phyloP scores from a whole-genome alignment of 495 filamentous ascomycete genomes.

The Penicillium egyptiacum region DNA sequence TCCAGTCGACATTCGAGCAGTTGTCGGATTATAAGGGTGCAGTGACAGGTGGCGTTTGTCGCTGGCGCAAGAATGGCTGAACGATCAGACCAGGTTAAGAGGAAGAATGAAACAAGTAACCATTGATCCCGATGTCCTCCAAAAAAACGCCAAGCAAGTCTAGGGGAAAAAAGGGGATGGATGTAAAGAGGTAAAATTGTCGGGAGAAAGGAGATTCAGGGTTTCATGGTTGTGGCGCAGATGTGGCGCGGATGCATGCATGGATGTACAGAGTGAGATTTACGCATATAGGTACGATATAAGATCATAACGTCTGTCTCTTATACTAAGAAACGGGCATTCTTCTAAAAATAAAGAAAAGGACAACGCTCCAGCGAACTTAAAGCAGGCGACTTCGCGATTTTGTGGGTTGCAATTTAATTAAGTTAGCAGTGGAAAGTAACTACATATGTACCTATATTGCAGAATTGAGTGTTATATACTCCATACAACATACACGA shows the following conservation, averaged over 20 bases:
- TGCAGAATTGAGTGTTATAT: too few relatives aligned
- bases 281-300: background rate
- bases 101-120: conserved; percentile 13
- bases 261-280: background rate
- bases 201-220: conserved; percentile 30
- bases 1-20: conserved; percentile 54
- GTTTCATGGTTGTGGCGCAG: conserved; percentile 32
- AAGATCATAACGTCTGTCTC: background rate
- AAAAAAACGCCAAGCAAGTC: conserved; percentile 27
- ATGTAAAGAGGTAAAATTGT: conserved; percentile 17
- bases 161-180: conserved; percentile 21
- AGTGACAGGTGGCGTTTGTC: conserved; percentile 19
- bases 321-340: background rate
- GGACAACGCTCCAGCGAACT: too few relatives aligned
- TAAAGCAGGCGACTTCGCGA: too few relatives aligned
- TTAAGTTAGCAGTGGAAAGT: too few relatives aligned
- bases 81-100: conserved; percentile 26
- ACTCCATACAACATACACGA: too few relatives aligned
- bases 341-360: too few relatives aligned
- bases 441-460: too few relatives aligned
- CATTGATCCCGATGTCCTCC: conserved; percentile 31
- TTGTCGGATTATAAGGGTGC: conserved; percentile 16
- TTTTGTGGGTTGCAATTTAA: too few relatives aligned
- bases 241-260: conserved; percentile 21
- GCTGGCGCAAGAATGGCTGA: conserved; percentile 23